Base-by-base conservation (phyloP, 768 basidiomycete species). In the Termitomyces sp. region DNA sequence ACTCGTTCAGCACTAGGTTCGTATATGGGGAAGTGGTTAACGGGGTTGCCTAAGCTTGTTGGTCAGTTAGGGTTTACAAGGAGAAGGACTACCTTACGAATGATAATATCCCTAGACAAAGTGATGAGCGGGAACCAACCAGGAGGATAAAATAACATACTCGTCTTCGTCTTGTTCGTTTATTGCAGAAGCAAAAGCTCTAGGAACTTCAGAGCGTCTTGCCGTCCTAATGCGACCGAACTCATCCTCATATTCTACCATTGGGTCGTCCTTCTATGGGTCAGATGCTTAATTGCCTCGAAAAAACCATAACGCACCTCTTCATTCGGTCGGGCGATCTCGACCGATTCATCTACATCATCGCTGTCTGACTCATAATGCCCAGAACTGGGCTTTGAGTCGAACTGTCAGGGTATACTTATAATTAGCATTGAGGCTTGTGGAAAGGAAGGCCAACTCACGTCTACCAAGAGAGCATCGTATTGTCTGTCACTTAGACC, bases 201-300 rank as follows among this genome's bases (percentile, higher is more conserved):
- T 79, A 40, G 92, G 92, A 0, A 94, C 81, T 65, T 94, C 89
- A 12, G 92, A 93, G 10, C 81, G 80, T 50, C 77, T 79, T 17
- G 81, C 83, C 0, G 81, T 89, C 58, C 90, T 77, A 38, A 83
- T 63, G n/a, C 92, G 84, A 35, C 92, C 92, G 66, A 91, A 92
- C 65, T 94, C 92, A 61, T 95, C 92, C 66, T 88, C 84, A 58
- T 92, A 93, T 68, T 94, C 92, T 5, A 93, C 77, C 31, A 92
- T 73, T 11, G 90, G 90, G 62, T 94, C 91, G 55, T 85, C 78
- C 85, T 90, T 56, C 1, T 51, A 25, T 8, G 17, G 9, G 56
- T 63, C 40, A 57, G 14, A 9, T 54, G 27, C 47, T 27, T 45
- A 53, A 59, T 38, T 40, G 53, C 14, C n/a, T 32, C 31, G 38